Conservation (phyloP, 1,284 basidiomycete genomes). For the Heterobasidion parviporum region DNA sequence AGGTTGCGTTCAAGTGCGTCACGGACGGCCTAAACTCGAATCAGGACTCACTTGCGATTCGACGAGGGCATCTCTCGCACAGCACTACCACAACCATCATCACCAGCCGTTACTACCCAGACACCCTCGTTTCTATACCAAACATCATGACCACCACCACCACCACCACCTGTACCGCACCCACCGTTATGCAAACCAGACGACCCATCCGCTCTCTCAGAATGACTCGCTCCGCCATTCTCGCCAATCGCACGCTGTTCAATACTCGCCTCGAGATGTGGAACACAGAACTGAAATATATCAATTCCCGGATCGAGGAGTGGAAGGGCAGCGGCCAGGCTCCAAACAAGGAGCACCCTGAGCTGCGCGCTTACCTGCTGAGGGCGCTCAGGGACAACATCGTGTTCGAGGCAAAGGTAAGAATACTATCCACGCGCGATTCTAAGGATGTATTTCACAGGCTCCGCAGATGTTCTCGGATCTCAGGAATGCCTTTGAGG, state of each 20-base stretch:
- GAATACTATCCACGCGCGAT: not conserved
- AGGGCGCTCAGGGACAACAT: not conserved
- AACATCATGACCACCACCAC: not conserved
- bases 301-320: not conserved
- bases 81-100: not conserved
- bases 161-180: not conserved
- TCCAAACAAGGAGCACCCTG: not conserved
- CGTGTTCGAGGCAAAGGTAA: not conserved
- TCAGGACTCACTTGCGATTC: not conserved
- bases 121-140: not conserved
- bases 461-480: not conserved
- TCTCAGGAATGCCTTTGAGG: not conserved
- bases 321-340: slow-evolving; percentile 1
- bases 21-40: not conserved
- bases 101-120: not conserved
- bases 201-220: not conserved
- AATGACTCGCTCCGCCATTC: not conserved
- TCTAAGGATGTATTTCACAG: not conserved
- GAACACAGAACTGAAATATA: not conserved
- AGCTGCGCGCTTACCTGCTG: slow-evolving; percentile 1
- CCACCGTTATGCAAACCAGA: not conserved
- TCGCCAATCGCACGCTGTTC: not conserved
- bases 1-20: too few species aligned
- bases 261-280: not conserved
- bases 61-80: too few species aligned